Conservation (phyloP, 768 basidiomycete genomes). For the Mycena olivaceomarginata region DNA sequence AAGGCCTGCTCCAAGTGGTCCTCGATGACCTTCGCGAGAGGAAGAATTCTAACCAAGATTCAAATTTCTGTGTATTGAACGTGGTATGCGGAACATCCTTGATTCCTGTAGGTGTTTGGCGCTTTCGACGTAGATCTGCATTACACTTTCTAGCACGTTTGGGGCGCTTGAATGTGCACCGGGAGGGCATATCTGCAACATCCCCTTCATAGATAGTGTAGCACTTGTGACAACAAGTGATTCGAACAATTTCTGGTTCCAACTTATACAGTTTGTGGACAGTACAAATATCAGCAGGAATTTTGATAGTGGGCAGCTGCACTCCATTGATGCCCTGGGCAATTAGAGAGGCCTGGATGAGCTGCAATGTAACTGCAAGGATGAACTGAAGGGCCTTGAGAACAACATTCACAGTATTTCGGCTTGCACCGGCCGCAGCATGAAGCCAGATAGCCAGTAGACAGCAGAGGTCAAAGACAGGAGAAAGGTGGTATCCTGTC, state of each 20-base stretch:
- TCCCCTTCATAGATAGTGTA: slow-evolving; percentile 12
- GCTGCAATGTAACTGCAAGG: background rate
- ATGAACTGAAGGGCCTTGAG: slow-evolving; percentile 23
- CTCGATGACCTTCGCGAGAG: background rate
- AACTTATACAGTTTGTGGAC: background rate
- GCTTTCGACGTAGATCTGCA: slow-evolving; percentile 21
- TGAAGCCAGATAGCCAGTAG: background rate
- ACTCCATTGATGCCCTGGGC: slow-evolving; percentile 3
- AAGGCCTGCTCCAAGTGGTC: slow-evolving; percentile 2
- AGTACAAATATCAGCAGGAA: slow-evolving; percentile 17
- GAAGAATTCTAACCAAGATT: too few species aligned
- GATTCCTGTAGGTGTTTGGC: slow-evolving; percentile 1
- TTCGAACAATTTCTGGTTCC: slow-evolving; percentile 9
- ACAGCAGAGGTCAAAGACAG: slow-evolving; percentile 1
- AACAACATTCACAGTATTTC: slow-evolving; percentile 6
- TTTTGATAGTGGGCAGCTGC: background rate
- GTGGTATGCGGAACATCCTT: slow-evolving; percentile 15
- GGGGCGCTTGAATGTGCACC: slow-evolving; percentile 19
- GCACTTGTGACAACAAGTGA: background rate
- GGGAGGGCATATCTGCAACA: background rate
- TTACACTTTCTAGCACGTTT: background rate
- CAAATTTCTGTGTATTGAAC: background rate
- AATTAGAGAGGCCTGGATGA: slow-evolving; percentile 2
- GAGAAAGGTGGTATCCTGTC: background rate
- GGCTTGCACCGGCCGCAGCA: background rate